Evolutionary conservation across 768 basidiomycete genomes (phyloP).

Genomic region (Lactarius hatsudake): DNA sequence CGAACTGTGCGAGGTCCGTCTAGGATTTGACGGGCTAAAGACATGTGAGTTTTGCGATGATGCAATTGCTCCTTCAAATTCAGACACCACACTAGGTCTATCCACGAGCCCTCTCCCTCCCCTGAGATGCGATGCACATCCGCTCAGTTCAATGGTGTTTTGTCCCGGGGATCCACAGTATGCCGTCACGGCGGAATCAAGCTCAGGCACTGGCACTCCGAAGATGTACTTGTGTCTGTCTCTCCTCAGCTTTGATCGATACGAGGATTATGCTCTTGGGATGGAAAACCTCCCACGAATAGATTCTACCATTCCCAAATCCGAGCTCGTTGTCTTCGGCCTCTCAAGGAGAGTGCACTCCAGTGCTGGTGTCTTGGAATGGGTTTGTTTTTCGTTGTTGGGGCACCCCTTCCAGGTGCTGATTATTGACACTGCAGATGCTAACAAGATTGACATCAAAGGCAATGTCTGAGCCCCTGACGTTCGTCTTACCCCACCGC

Average conservation of each 20-base stretch:
- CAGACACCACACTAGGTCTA: conserved; percentile 14
- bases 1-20: conserved; percentile 26
- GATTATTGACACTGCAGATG: conserved; percentile 2
- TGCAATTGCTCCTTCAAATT: neutral
- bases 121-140: conserved; percentile 13
- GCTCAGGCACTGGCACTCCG: neutral
- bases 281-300: conserved; percentile 4
- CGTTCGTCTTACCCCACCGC: conserved; percentile 24
- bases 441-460: conserved; percentile 7
- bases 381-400: conserved; percentile 19
- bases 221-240: conserved; percentile 27
- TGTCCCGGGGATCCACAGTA: conserved; percentile 17
- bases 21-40: conserved; percentile 16
- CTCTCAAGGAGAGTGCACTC: conserved; percentile 8
- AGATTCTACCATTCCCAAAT: conserved; percentile 41
- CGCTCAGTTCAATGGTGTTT: conserved; percentile 22
- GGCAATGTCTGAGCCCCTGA: conserved; percentile 17
- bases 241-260: conserved; percentile 22
- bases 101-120: conserved; percentile 21
- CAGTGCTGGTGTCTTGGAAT: conserved; percentile 5
- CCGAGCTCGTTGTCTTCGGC: conserved; percentile 35
- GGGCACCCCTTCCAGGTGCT: neutral
- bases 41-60: conserved; percentile 15
- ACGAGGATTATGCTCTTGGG: conserved; percentile 9
- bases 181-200: neutral